Conservation (phyloP, 225 moss, liverwort and hornwort species). For the Thuidium tamariscinum region DNA sequence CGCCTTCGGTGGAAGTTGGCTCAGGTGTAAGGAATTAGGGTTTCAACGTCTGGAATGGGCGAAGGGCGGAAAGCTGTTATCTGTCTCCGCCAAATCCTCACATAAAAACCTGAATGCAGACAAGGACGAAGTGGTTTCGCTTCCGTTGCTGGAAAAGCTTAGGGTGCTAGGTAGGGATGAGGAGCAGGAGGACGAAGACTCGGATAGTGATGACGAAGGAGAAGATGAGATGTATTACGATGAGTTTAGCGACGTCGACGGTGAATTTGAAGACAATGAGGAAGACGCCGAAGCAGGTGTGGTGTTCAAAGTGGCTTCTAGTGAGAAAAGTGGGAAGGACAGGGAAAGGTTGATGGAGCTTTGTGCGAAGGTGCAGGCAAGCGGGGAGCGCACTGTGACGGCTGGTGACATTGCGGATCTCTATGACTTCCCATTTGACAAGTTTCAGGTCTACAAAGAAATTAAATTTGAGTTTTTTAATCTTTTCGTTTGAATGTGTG, state of each 20-base stretch:
- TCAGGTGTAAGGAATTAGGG: slow-evolving; percentile 5
- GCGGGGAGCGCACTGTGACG: slow-evolving; percentile 50
- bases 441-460: slow-evolving; percentile 37
- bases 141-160: slow-evolving; percentile 9
- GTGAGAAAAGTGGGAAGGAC: slow-evolving; percentile 5
- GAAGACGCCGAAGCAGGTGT: slow-evolving; percentile 36
- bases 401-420: slow-evolving; percentile 50
- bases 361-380: slow-evolving; percentile 58
- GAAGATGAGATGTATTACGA: slow-evolving; percentile 23
- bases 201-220: slow-evolving; percentile 33
- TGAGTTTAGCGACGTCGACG: slow-evolving; percentile 24
- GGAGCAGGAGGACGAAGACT: slow-evolving; percentile 23
- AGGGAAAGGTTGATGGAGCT: slow-evolving; percentile 44
- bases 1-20: not conserved
- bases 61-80: not conserved
- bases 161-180: slow-evolving; percentile 20
- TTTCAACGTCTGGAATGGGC: slow-evolving; percentile 4
- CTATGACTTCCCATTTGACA: slow-evolving; percentile 71
- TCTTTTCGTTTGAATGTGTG: not conserved
- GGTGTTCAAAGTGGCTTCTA: not conserved
- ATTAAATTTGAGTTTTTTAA: not conserved
- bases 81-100: not conserved
- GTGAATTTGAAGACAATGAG: slow-evolving; percentile 43
- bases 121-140: slow-evolving; percentile 12
- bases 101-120: slow-evolving; percentile 6